Evolutionary conservation across 2,329 filamentous ascomycete genomes (phyloP).

Genomic region (Pezicula carpinea): DNA sequence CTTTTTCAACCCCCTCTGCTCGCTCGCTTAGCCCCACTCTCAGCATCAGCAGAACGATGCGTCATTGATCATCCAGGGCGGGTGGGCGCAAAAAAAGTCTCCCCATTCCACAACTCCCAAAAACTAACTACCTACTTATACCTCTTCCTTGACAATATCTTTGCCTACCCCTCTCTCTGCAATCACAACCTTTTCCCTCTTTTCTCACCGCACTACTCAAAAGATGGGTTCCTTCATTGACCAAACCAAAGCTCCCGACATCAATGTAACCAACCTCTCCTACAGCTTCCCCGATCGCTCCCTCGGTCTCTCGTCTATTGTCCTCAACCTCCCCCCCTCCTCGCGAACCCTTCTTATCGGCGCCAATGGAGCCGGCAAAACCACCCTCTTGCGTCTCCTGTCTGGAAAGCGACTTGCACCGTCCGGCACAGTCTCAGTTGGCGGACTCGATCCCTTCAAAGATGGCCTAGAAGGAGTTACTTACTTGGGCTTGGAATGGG

Average conservation of each 20-base stretch:
- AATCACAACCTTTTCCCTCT: too few species aligned
- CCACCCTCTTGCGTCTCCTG: conserved; percentile 84
- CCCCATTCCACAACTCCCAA: too few species aligned
- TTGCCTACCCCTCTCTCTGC: too few species aligned
- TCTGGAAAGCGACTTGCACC: conserved; percentile 93
- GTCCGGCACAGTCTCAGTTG: conserved; percentile 66
- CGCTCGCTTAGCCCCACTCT: too few species aligned
- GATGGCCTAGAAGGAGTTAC: conserved; percentile 88
- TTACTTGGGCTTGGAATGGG: conserved; percentile 97
- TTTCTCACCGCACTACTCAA: neutral
- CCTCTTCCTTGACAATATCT: too few species aligned
- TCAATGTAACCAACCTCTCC: conserved; percentile 70
- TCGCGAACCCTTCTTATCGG: conserved; percentile 90
- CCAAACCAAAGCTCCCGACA: conserved; percentile 31
- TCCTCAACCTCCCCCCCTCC: conserved; percentile 70
- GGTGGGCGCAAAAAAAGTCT: too few species aligned
- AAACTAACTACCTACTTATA: too few species aligned
- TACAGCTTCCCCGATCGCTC: conserved; percentile 88
- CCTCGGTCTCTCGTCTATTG: conserved; percentile 70
- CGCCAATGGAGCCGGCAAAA: conserved; percentile 96
- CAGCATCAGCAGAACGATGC: too few species aligned
- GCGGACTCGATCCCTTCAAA: conserved; percentile 87
- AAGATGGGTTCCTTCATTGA: conserved; percentile 8
- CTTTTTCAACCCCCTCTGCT: too few species aligned
- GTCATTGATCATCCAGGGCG: too few species aligned